A percentile compares a stretch with the other conserved stretches of the same genome.
Conservation (phyloP, 805 yeast genomes). For the Starmerella gropengiesseri region DNA sequence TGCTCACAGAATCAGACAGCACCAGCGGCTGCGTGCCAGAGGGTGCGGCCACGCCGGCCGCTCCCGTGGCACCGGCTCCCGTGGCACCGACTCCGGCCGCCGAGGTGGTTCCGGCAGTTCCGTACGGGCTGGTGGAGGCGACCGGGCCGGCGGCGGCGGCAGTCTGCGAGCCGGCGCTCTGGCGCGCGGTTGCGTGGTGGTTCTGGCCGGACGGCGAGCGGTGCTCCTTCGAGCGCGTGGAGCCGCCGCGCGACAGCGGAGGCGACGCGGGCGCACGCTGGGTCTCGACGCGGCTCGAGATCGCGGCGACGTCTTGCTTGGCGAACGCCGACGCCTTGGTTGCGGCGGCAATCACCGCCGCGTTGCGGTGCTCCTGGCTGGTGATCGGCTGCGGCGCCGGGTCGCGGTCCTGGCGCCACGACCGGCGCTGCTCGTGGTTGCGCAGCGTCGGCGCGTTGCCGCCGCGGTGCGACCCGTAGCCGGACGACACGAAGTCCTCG, state of each 20-base stretch:
- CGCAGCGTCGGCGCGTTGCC: conserved; percentile 10
- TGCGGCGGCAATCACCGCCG: conserved; percentile 22
- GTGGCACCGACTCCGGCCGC: not conserved
- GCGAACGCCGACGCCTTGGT: conserved; percentile 20
- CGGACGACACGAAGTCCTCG: not conserved
- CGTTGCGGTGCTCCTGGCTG: conserved; percentile 15
- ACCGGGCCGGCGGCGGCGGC: not conserved
- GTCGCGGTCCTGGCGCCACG: conserved; percentile 1
- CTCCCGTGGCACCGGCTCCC: not conserved
- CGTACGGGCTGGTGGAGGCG: not conserved
- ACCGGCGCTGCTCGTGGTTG: conserved; percentile 4
- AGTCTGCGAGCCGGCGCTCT: too few relatives aligned
- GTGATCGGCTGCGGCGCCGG: conserved; percentile 2
- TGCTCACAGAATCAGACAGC: too few relatives aligned
- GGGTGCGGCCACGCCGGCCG: not conserved
- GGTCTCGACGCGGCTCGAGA: conserved; percentile 9
- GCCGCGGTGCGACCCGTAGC: not conserved
- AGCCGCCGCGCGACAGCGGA: conserved; percentile 6
- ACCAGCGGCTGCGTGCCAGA: not conserved
- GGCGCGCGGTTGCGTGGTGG: too few relatives aligned
- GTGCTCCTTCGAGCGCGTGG: conserved; percentile 1
- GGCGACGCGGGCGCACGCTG: conserved; percentile 1
- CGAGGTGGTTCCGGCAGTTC: not conserved
- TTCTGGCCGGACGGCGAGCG: not conserved
- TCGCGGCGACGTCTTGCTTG: conserved; percentile 21